Evolutionary conservation across 768 basidiomycete species (phyloP).

Genomic region (Leccinum sublutescens): DNA sequence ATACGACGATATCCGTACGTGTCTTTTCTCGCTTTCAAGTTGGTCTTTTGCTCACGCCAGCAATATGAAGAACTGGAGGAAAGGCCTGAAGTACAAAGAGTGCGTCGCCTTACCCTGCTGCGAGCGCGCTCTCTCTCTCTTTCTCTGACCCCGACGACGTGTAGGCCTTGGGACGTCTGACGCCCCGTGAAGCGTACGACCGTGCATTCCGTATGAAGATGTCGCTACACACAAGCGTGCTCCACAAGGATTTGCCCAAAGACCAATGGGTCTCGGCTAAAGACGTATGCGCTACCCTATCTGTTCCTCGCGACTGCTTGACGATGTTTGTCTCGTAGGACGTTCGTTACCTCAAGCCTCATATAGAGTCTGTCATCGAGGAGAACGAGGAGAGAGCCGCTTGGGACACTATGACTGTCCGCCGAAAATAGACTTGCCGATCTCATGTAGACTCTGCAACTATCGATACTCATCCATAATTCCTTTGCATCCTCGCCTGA

Average conservation of each 20-base stretch:
- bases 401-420: slow-evolving; percentile 80
- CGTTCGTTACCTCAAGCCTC: slow-evolving; percentile 80
- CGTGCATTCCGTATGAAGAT: slow-evolving; percentile 86
- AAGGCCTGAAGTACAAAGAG: slow-evolving; percentile 73
- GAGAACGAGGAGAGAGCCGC: slow-evolving; percentile 75
- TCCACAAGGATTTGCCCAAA: slow-evolving; percentile 79
- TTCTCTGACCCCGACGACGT: background rate
- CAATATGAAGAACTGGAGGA: slow-evolving; percentile 67
- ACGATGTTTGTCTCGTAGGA: slow-evolving; percentile 54
- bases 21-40: slow-evolving; percentile 4
- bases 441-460: slow-evolving; percentile 25
- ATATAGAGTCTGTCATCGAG: slow-evolving; percentile 65
- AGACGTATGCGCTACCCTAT: slow-evolving; percentile 55
- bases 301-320: slow-evolving; percentile 1
- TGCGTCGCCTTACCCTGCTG: slow-evolving; percentile 32
- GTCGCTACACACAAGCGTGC: slow-evolving; percentile 69
- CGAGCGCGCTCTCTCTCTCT: background rate
- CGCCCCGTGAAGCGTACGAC: slow-evolving; percentile 80
- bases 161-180: slow-evolving; percentile 83
- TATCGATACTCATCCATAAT: slow-evolving; percentile 20
- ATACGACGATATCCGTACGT: slow-evolving; percentile 93
- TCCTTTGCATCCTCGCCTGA: background rate
- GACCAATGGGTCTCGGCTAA: slow-evolving; percentile 73
- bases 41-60: background rate
- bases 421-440: slow-evolving; percentile 54